Evolutionary conservation across 306 rosid species (phyloP), one percentile per base, ranked within the genome.

Genomic region (Dryas drummondii): DNA sequence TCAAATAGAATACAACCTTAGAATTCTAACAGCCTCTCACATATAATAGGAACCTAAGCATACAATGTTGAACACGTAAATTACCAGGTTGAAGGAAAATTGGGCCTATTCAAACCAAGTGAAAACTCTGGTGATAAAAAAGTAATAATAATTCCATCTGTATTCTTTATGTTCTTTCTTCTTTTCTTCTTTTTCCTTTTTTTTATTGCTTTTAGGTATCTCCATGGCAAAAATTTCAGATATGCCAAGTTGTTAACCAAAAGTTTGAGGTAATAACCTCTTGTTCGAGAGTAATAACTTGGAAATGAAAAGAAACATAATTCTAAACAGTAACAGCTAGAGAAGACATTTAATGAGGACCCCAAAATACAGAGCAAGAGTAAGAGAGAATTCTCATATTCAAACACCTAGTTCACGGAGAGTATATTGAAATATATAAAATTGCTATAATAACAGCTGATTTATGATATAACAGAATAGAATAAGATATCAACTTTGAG

Each of bases 1-100:
- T 66, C 72, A 76, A 82, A 80, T 65, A 72, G 76, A 32, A 78
- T 5, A 83, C 0, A 74, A 73, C 37, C 5, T 78, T 66, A 76
- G 78, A 55, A 74, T 49, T 61, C 27, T 32, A 50, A 62, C 56
- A 84, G 11, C 26, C 17, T 63, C 70, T 71, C 66, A 63, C 73
- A 76, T 40, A 27, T 49, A 59, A 72, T 22, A 72, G 72, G 54
- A 83, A 70, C 77, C 61, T 49, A 45, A 73, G 75, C 46, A 42
- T 45, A 5, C 49, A 52, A 32, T 32, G 37, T 32, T 32, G 41
- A 9, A 22, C 42, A 58, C 9, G 26, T 26, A 9, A 19, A 58
- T 19, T 58, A 58, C 63, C 27, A 26, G 63, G 42, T 11, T 26
- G 26, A 58, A 58, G 13, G 14, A 58, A 26, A 26, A 22, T 26